Base-by-base conservation (phyloP, 2,329 filamentous ascomycete genomes). In the Clonostachys sp. region DNA sequence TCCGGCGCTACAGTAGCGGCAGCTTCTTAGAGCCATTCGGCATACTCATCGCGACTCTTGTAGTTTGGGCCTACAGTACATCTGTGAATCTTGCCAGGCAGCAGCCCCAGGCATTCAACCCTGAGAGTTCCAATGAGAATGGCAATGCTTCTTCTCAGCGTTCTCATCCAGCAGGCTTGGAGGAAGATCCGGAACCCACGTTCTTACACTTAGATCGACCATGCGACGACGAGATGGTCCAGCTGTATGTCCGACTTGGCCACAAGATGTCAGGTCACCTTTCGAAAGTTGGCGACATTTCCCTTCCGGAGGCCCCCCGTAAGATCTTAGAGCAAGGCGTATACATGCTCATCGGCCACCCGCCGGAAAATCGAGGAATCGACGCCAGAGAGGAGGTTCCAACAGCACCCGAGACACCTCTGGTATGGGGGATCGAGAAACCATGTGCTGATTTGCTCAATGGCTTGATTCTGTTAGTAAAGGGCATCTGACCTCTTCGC, bases 221-320 rank as follows among this genome's bases (percentile, higher is more conserved):
- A 2, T 70, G 70, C 7, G 76, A 80, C 53, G 78, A 81, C 56
- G 77, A 80, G 55, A 63, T 80, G 18, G 75, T 79, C 3, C 78
- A 81, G 55, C 60, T 72, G 9, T 81, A 75, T 56, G 75, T 81
- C 6, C 65, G 68, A 14, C 62, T 69, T 34, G 77, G 77, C 2
- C 45, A 50, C 12, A 62, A 54, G 6, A 81, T 81, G 75, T 62
- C 61, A 14, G 74, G 68, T 1, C 68, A 73, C 50, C 63, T 80
- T 33, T 71, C 68, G 12, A 73, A 72, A 14, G 73, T 80, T 3
- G 77, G 77, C 4, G 70, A 79, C 53, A 59, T 78, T 13, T 71
- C 46, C 33, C 34, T 40, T 3, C 34, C 39, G 12, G 52, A 45
- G 6, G 53, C 53, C n/a, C 51, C 50, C 4, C 38, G 36, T 24